phyloP scores from a whole-genome alignment of 768 basidiomycete species.

The Boletus huronensis region DNA sequence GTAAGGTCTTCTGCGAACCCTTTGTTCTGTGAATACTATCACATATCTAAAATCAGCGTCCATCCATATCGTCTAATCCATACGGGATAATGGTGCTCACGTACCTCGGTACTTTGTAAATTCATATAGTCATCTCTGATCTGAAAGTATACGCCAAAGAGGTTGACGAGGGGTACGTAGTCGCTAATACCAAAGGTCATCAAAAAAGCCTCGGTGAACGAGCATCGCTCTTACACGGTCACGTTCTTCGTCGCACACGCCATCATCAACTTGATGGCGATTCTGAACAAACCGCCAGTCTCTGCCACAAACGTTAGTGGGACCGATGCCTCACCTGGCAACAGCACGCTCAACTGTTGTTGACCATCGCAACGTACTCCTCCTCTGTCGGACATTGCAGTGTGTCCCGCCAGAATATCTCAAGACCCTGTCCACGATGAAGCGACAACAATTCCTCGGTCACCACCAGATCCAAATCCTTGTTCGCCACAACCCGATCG shows the following conservation, averaged over 20 bases:
- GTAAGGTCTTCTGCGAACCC: slow-evolving; percentile 73
- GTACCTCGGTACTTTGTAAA: slow-evolving; percentile 80
- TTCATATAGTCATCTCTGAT: slow-evolving; percentile 99
- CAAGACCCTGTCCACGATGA: slow-evolving; percentile 93
- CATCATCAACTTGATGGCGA: slow-evolving; percentile 97
- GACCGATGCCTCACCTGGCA: slow-evolving; percentile 58
- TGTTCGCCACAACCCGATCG: slow-evolving; percentile 52
- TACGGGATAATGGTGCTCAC: neutral
- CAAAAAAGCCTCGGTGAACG: neutral
- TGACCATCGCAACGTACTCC: slow-evolving; percentile 94
- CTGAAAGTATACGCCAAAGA: slow-evolving; percentile 93
- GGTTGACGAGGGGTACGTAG: slow-evolving; percentile 89
- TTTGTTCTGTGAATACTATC: slow-evolving; percentile 61
- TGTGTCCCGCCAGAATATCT: slow-evolving; percentile 92
- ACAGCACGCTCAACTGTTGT: slow-evolving; percentile 65
- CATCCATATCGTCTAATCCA: neutral
- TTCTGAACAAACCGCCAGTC: slow-evolving; percentile 88
- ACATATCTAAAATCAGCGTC: neutral
- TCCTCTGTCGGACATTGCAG: slow-evolving; percentile 90
- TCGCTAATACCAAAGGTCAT: slow-evolving; percentile 46
- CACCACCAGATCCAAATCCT: slow-evolving; percentile 57
- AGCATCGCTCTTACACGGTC: slow-evolving; percentile 44
- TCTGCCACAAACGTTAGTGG: slow-evolving; percentile 46
- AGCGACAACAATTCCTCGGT: slow-evolving; percentile 69
- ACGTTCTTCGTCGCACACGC: slow-evolving; percentile 66